Conservation (phyloP, 495 filamentous ascomycete genomes). For the Aspergillus ellipticus region DNA sequence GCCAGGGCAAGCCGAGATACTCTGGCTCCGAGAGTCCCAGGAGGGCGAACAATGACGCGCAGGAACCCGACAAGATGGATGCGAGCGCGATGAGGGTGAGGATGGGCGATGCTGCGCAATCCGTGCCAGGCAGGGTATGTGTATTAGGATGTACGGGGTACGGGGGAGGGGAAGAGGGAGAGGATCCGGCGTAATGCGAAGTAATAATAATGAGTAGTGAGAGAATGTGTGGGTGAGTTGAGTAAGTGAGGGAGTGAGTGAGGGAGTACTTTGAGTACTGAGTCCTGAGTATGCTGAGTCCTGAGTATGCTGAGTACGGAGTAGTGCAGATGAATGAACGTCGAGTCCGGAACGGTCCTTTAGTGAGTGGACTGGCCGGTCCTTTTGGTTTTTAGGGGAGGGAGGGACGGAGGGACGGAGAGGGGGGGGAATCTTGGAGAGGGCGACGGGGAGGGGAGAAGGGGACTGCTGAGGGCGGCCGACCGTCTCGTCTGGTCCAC, state of each 20-base stretch:
- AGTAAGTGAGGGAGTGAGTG: too few species aligned
- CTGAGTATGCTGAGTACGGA: too few species aligned
- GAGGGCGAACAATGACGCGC: background rate
- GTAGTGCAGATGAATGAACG: too few species aligned
- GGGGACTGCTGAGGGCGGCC: background rate
- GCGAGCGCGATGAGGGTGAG: background rate
- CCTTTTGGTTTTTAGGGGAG: slow-evolving; percentile 5
- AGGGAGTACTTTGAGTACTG: background rate
- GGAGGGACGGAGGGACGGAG: background rate
- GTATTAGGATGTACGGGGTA: too few species aligned
- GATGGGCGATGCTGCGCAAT: background rate
- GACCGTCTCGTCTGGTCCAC: slow-evolving; percentile 9
- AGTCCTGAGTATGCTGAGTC: background rate
- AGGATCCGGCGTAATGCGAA: background rate
- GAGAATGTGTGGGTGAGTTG: background rate
- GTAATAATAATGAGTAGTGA: slow-evolving; percentile 22
- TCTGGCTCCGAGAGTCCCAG: background rate
- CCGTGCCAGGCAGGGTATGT: background rate
- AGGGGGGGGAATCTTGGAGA: background rate
- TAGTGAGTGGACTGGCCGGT: background rate
- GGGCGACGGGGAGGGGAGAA: background rate
- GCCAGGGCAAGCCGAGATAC: background rate
- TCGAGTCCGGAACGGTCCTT: slow-evolving; percentile 18
- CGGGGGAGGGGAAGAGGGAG: background rate
- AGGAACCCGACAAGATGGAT: background rate